Conservation (phyloP, 257 asterid species). For the Solanum commersonii region DNA sequence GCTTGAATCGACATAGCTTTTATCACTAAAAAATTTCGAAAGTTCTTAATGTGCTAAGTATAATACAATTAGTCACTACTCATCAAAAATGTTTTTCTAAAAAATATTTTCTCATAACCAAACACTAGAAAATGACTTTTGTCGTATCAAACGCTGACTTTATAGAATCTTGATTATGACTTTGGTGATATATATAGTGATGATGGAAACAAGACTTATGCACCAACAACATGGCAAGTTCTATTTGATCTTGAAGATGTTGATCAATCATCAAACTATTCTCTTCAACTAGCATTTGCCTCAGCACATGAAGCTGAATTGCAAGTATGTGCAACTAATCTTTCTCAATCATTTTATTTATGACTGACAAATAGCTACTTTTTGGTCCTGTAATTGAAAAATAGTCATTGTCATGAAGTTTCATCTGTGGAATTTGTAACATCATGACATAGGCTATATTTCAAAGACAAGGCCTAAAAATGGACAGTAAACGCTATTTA, state of each 20-base stretch:
- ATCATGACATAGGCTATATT: background rate
- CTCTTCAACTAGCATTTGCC: slow-evolving; percentile 63
- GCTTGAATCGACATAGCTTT: background rate
- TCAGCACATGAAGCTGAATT: slow-evolving; percentile 67
- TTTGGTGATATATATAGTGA: slow-evolving; percentile 21
- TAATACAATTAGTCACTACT: background rate
- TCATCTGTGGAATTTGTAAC: background rate
- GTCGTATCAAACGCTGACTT: background rate
- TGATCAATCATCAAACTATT: slow-evolving; percentile 30
- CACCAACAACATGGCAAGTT: slow-evolving; percentile 76
- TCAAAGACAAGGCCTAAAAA: background rate
- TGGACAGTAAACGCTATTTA: background rate
- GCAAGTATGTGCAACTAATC: slow-evolving; percentile 25
- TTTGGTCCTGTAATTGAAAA: background rate
- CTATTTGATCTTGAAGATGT: slow-evolving; percentile 32
- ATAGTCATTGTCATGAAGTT: background rate
- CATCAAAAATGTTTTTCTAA: background rate
- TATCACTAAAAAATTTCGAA: no score
- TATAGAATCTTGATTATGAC: background rate
- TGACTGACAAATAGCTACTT: no score
- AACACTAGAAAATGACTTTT: background rate
- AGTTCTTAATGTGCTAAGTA: background rate
- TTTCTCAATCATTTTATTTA: background rate
- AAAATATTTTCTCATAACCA: background rate
- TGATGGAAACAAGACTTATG: slow-evolving; percentile 38